Conservation (phyloP, 2,329 filamentous ascomycete genomes). For the Monosporascus sp. region DNA sequence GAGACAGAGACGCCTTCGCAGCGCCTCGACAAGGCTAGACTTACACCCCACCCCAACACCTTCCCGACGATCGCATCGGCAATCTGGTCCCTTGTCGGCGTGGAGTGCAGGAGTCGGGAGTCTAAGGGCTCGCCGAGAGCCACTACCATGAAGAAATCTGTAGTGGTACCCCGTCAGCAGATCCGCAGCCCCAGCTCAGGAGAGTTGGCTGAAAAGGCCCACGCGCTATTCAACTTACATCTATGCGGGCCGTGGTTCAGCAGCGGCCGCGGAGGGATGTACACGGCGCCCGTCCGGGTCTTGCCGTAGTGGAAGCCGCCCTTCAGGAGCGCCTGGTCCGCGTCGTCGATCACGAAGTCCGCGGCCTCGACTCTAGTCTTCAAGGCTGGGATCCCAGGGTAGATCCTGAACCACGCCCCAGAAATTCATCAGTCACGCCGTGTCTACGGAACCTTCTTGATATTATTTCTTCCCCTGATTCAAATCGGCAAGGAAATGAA, state of each 20-base stretch:
- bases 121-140: constrained; percentile 41
- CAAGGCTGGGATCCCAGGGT: constrained; percentile 32
- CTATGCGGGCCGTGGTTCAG: constrained; percentile 47
- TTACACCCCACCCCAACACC: constrained; percentile 42
- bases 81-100: constrained; percentile 39
- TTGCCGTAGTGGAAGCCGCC: constrained; percentile 44
- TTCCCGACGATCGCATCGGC: constrained; percentile 39
- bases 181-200: neutral
- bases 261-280: constrained; percentile 41
- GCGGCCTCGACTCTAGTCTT: constrained; percentile 27
- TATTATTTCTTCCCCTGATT: too few relatives aligned
- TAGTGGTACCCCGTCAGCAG: neutral
- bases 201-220: neutral
- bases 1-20: neutral
- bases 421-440: neutral
- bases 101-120: constrained; percentile 27
- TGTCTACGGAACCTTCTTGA: too few relatives aligned
- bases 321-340: constrained; percentile 25
- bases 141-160: constrained; percentile 45
- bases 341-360: constrained; percentile 33
- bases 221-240: constrained; percentile 28
- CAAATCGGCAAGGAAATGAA: too few relatives aligned
- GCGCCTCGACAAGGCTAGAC: neutral
- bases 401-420: constrained; percentile 24
- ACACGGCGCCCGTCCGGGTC: constrained; percentile 35